Conservation (phyloP, 2,329 filamentous ascomycete genomes). For the Verticillium nonalfalfae region DNA sequence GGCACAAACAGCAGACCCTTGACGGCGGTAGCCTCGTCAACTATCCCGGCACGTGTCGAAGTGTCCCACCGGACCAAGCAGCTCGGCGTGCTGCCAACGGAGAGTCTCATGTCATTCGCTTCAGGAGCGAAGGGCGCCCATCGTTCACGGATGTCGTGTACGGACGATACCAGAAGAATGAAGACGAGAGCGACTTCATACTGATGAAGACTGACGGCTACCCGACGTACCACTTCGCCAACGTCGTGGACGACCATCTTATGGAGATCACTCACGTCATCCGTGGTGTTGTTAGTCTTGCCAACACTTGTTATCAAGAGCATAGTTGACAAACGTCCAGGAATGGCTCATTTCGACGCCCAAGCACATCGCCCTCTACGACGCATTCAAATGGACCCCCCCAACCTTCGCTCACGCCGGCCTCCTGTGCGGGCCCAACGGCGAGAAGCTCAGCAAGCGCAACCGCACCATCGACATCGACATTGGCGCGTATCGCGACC, state of each 20-base stretch:
- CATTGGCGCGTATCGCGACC: slow-evolving; percentile 42
- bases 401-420: slow-evolving; percentile 78
- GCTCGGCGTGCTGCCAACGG: slow-evolving; percentile 61
- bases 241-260: slow-evolving; percentile 90
- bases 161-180: slow-evolving; percentile 53
- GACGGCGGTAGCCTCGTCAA: slow-evolving; percentile 35
- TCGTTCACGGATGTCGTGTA: slow-evolving; percentile 75
- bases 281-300: slow-evolving; percentile 66
- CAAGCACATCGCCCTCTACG: slow-evolving; percentile 62
- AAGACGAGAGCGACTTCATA: slow-evolving; percentile 72
- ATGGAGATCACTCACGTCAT: slow-evolving; percentile 98
- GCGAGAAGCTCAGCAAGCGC: slow-evolving; percentile 82
- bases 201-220: slow-evolving; percentile 86
- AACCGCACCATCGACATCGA: slow-evolving; percentile 48
- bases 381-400: slow-evolving; percentile 67
- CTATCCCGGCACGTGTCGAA: slow-evolving; percentile 63
- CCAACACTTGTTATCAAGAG: not conserved
- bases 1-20: slow-evolving; percentile 57
- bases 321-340: slow-evolving; percentile 23
- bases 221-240: slow-evolving; percentile 95
- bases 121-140: slow-evolving; percentile 59
- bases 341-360: slow-evolving; percentile 97
- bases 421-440: slow-evolving; percentile 61
- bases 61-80: slow-evolving; percentile 61
- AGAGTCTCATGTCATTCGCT: slow-evolving; percentile 70